Percentiles rank a stretch among this genome's conserved stretches.
Conservation (phyloP, 768 basidiomycete species). For the Amanita rubescens region DNA sequence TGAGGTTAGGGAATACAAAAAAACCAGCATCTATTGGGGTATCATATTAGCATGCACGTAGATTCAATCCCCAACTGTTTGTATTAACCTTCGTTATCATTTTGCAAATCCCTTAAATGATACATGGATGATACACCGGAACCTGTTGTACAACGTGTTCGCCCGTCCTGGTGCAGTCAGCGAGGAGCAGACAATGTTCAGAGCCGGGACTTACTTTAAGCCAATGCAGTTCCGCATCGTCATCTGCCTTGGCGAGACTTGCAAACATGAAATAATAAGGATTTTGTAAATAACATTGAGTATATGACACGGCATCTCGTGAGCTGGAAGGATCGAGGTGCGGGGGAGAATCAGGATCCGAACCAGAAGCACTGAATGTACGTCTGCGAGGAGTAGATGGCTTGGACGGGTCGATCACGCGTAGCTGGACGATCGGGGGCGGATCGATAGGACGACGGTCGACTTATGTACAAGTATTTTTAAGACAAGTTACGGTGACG, state of each 20-base stretch:
- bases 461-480: slow-evolving; percentile 40
- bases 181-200: slow-evolving; percentile 4
- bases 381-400: slow-evolving; percentile 9
- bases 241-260: slow-evolving; percentile 80
- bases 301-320: slow-evolving; percentile 23
- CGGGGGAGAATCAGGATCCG: slow-evolving; percentile 13
- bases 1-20: slow-evolving; percentile 95
- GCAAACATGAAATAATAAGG: slow-evolving; percentile 98
- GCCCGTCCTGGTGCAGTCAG: slow-evolving; percentile 54
- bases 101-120: slow-evolving; percentile 72
- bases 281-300: slow-evolving; percentile 71
- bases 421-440: slow-evolving; percentile 92
- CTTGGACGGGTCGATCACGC: slow-evolving; percentile 63
- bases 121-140: slow-evolving; percentile 87
- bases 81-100: slow-evolving; percentile 36
- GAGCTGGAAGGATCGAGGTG: slow-evolving; percentile 10
- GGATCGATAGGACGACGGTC: slow-evolving; percentile 97
- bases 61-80: neutral
- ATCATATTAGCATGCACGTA: slow-evolving; percentile 10
- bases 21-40: slow-evolving; percentile 71
- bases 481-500: neutral
- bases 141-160: slow-evolving; percentile 87
- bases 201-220: slow-evolving; percentile 40
- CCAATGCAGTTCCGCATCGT: slow-evolving; percentile 86
- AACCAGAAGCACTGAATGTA: slow-evolving; percentile 12